phyloP scores from a whole-genome alignment of 2,329 filamentous ascomycete species.

The Calonectria montana region DNA sequence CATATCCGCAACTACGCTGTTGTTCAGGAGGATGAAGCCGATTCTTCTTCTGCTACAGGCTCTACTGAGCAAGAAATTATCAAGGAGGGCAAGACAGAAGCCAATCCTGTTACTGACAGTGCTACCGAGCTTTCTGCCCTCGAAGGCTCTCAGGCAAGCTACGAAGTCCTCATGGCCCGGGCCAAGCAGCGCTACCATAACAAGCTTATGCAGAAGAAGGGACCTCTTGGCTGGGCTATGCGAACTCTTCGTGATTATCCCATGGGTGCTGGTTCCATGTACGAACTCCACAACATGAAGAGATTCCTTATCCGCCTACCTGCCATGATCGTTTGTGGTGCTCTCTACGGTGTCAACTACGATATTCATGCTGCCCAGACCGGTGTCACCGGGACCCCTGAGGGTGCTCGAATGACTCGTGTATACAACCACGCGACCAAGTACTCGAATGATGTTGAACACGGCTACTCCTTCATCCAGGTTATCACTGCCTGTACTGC shows the following conservation, averaged over 20 bases:
- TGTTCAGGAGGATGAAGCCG: not conserved
- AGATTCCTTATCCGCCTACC: slow-evolving; percentile 73
- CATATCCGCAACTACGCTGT: slow-evolving; percentile 6
- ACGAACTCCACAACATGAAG: slow-evolving; percentile 78
- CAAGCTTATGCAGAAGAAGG: slow-evolving; percentile 68
- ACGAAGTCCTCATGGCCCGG: slow-evolving; percentile 70
- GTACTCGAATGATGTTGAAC: slow-evolving; percentile 78
- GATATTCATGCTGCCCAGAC: slow-evolving; percentile 82
- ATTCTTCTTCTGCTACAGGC: not conserved
- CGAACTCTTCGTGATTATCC: slow-evolving; percentile 78
- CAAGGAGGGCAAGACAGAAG: not conserved
- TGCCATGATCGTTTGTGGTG: slow-evolving; percentile 70
- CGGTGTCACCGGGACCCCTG: slow-evolving; percentile 76
- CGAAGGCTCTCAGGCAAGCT: slow-evolving; percentile 59
- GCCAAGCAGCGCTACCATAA: slow-evolving; percentile 69
- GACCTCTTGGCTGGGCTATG: slow-evolving; percentile 84
- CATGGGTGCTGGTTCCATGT: slow-evolving; percentile 76
- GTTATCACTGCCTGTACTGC: slow-evolving; percentile 77
- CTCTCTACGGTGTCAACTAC: slow-evolving; percentile 81
- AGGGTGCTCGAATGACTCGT: slow-evolving; percentile 72
- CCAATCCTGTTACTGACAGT: not conserved
- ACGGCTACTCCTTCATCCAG: slow-evolving; percentile 75
- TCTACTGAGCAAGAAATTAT: not conserved
- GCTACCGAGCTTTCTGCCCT: slow-evolving; percentile 44
- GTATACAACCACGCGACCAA: slow-evolving; percentile 70